Base-by-base conservation (phyloP, 345 rosid species). In the Cardamine occulta region DNA sequence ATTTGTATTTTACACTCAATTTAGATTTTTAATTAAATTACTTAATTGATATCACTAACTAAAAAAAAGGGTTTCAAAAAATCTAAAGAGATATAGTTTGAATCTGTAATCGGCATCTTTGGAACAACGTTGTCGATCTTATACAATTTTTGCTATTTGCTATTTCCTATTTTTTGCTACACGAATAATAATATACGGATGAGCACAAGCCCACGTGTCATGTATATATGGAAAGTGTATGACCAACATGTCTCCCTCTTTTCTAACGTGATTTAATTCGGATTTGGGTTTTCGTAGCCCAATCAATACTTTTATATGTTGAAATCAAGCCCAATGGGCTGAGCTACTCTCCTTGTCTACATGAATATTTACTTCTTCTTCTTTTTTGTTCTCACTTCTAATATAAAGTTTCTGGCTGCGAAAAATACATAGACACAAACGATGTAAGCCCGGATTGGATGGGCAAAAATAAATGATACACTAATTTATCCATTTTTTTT, bases 251-350 rank as follows among this genome's bases (percentile, higher is more conserved):
- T 9, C 21, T 48, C 28, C 7, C 55, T 51, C 28, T 51, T 9
- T 8, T 8, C 5, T 51, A 18, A 48, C 52, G 12, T 0, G 23
- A 48, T 48, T 48, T 7, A 48, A 10, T 21, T 52, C 6, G 28
- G 15, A 52, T 14, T 56, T 70, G 31, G 32, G 65, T 29, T 59
- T 59, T 32, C 4, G 4, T 40, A 8, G 54, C 28, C 63, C 53
- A 40, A 28, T n/a, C 9, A 26, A 55, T 28, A 40, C 14, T 10
- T 35, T 24, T 3, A n/a, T 45, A 45, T 2, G 19, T 45, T 45
- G 51, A 45, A 47, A 47, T 15, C 7, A 53, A 68, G 68, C 37
- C 68, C 67, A 72, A 35, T 35, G 56, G 61, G 68, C 35, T 44
- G n/a, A 49, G 1, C 3, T n/a, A n/a, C n/a, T n/a, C n/a, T 57